Conservation (phyloP, 2,329 filamentous ascomycete genomes). For the Colletotrichum abscissum region DNA sequence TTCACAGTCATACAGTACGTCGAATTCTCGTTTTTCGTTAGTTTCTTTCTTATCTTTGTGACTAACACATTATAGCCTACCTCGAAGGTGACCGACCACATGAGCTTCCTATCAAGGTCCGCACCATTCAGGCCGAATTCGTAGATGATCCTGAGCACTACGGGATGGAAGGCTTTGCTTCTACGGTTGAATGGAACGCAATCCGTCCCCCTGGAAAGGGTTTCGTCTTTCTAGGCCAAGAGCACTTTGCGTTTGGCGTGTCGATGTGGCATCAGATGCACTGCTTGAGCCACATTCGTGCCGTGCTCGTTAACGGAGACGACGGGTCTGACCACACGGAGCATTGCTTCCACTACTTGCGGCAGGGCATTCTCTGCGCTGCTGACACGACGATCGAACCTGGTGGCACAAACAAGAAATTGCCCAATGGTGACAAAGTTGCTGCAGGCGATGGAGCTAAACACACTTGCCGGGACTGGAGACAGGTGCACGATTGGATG, state of each 20-base stretch:
- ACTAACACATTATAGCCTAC: background rate
- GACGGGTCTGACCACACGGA: background rate
- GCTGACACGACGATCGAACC: background rate
- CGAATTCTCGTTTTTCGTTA: background rate
- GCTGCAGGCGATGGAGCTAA: background rate
- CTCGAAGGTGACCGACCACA: background rate
- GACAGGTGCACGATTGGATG: constrained; percentile 16
- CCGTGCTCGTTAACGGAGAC: background rate
- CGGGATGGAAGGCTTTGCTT: background rate
- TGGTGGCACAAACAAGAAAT: background rate
- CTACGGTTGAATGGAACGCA: background rate
- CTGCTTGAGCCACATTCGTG: background rate
- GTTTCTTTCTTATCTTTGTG: background rate
- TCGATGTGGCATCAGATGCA: background rate
- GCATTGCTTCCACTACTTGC: background rate
- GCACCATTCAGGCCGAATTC: background rate
- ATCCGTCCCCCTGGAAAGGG: background rate
- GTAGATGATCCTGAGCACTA: background rate
- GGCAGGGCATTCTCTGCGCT: background rate
- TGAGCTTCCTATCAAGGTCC: background rate
- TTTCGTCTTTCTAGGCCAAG: background rate
- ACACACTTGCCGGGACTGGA: constrained; percentile 18
- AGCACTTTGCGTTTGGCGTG: background rate
- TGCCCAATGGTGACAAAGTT: background rate
- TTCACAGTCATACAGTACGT: background rate